phyloP scores from a whole-genome alignment of 2,329 filamentous ascomycete species.

The Pestalotiopsis sp. region DNA sequence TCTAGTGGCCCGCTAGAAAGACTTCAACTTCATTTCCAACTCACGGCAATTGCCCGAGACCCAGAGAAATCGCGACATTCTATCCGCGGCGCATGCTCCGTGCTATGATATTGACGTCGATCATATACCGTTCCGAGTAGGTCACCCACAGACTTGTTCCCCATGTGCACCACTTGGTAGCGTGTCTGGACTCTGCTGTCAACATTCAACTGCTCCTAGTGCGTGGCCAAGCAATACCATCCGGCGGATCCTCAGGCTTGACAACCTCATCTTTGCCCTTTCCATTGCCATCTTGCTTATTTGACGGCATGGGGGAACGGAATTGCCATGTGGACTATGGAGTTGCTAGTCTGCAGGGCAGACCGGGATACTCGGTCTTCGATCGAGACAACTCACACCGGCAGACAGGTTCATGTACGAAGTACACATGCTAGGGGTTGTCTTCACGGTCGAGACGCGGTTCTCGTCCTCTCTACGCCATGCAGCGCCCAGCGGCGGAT shows the following conservation, averaged over 20 bases:
- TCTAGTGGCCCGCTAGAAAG: constrained; percentile 10
- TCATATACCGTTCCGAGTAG: background rate
- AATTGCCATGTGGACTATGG: background rate
- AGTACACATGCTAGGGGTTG: background rate
- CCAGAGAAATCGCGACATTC: background rate
- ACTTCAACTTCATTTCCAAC: constrained; percentile 3
- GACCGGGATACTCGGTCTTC: background rate
- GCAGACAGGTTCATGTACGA: background rate
- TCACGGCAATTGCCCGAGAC: background rate
- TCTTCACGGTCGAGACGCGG: background rate
- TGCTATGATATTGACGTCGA: background rate
- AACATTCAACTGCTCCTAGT: background rate
- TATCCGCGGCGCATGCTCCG: background rate
- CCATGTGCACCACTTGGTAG: background rate
- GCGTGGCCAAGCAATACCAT: background rate
- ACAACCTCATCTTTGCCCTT: background rate
- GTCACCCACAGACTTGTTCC: background rate
- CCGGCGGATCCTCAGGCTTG: background rate
- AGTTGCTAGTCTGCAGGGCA: background rate
- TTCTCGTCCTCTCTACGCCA: background rate
- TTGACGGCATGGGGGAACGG: background rate
- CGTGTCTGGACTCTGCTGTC: background rate
- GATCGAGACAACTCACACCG: background rate
- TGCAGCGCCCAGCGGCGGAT: background rate
- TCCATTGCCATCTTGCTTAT: background rate